Evolutionary conservation across 2,329 filamentous ascomycete species (phyloP).

Genomic region (Sclerotinia glacialis): DNA sequence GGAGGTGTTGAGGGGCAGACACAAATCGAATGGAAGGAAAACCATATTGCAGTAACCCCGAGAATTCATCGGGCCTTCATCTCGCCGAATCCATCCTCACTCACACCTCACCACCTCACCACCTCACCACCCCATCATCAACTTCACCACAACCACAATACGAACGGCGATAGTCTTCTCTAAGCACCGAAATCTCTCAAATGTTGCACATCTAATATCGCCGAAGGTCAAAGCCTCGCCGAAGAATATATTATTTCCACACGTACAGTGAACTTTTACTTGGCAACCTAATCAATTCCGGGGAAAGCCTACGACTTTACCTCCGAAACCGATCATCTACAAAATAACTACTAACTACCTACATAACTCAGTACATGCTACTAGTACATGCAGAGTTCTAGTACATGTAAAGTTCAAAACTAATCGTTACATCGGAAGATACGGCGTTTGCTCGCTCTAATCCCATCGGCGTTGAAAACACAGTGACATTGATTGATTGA

Average conservation of each 20-base stretch:
- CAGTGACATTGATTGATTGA: too few relatives aligned
- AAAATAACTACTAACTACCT: too few relatives aligned
- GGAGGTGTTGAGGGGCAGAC: neutral
- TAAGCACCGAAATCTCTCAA: conserved; percentile 7
- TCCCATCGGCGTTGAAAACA: neutral
- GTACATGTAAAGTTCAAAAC: neutral
- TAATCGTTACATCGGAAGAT: neutral
- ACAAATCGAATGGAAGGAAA: neutral
- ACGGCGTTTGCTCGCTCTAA: neutral
- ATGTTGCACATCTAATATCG: conserved; percentile 5
- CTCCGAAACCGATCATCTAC: neutral
- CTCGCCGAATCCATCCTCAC: conserved; percentile 5
- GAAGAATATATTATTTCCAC: neutral
- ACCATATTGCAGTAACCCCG: neutral
- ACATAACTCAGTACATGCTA: too few relatives aligned
- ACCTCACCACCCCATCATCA: neutral
- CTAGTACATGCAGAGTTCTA: too few relatives aligned
- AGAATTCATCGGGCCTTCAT: neutral
- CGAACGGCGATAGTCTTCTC: too few relatives aligned
- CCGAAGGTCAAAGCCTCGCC: neutral
- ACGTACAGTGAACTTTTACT: too few relatives aligned
- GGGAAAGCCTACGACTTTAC: neutral
- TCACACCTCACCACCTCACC: neutral
- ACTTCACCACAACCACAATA: neutral
- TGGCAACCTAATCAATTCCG: too few relatives aligned